Evolutionary conservation across 495 filamentous ascomycete genomes (phyloP), one percentile per base, ranked within the genome.

Genomic region (Apodospora peruviana): DNA sequence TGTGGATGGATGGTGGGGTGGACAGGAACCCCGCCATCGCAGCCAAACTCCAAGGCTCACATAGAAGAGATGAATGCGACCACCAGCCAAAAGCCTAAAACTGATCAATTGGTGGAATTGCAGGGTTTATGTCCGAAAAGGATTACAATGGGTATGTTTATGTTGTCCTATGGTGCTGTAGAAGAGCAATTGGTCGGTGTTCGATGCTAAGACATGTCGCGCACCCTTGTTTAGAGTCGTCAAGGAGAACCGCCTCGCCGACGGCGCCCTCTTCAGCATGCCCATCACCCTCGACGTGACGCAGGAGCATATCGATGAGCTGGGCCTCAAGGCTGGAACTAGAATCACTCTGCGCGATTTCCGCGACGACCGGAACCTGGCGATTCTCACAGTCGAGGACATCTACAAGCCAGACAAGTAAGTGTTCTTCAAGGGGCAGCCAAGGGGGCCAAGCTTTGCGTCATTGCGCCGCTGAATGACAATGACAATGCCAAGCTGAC

Each of bases 361-460:
- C 74, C 86, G 93, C 68, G 94, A 98, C 59, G 93, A 98, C 66
- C 81, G 89, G 24, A 93, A 95, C 67, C 75, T 98, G 54, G 93
- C 91, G 50, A 98, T 98, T 59, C 78, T 97, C 61, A 96, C 90
- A 27, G 81, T 98, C 48, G 90, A 96, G 35, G 93, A 98, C 71
- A 80, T 98, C 55, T 98, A 98, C 77, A 84, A 83, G 70, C 90
- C 93, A 34, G 83, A 98, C 74, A 97, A 97, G 93, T 95, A 79
- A 72, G 83, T 70, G 35, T 32, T 32, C 7, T 14, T 32, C 27
- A 55, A 41, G 8, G 36, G 7, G 10, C 36, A 22, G 24, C 14
- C 27, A 32, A 32, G 27, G 40, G 34, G 23, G 61, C 61, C 61
- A 64, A 64, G 61, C 21, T 49, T 57, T 53, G 55, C 58, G 58